Conservation (phyloP, 2,329 filamentous ascomycete genomes). For the Hypoxylon sp. region DNA sequence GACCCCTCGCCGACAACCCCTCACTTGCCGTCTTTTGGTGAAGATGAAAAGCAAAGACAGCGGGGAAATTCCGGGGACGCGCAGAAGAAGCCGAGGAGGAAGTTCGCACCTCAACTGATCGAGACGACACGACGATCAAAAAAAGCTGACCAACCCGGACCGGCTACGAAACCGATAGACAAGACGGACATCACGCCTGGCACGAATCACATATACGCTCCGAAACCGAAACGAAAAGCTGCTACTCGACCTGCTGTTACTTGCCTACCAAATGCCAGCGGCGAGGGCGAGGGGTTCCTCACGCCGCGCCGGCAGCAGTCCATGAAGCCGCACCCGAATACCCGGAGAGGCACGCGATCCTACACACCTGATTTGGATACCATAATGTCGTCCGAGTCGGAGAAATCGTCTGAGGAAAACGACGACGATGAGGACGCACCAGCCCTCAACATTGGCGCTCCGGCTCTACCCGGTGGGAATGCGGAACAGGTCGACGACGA, state of each 20-base stretch:
- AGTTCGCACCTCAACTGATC: slow-evolving; percentile 83
- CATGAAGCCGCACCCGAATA: slow-evolving; percentile 56
- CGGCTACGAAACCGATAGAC: slow-evolving; percentile 72
- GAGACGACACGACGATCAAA: slow-evolving; percentile 81
- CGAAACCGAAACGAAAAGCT: slow-evolving; percentile 55
- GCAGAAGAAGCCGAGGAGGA: slow-evolving; percentile 55
- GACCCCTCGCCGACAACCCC: slow-evolving; percentile 64
- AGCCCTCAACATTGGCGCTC: slow-evolving; percentile 40
- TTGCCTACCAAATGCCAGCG: slow-evolving; percentile 41
- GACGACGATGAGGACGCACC: slow-evolving; percentile 35
- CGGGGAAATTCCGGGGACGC: slow-evolving; percentile 38
- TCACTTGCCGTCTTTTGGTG: slow-evolving; percentile 51
- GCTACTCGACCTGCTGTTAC: slow-evolving; percentile 38
- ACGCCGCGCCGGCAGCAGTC: slow-evolving; percentile 56
- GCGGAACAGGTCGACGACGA: slow-evolving; percentile 33
- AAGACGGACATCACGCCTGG: slow-evolving; percentile 79
- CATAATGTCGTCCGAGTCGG: slow-evolving; percentile 59
- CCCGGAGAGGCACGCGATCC: slow-evolving; percentile 55
- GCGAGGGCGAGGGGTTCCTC: slow-evolving; percentile 48
- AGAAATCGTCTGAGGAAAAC: slow-evolving; percentile 52
- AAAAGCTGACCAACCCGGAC: slow-evolving; percentile 72
- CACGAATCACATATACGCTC: slow-evolving; percentile 70
- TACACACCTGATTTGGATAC: slow-evolving; percentile 58
- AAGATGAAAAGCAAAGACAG: slow-evolving; percentile 40
- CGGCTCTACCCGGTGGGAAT: slow-evolving; percentile 38